These are phyloP conservation scores for Berberis thunbergii DNA, from an alignment of 164 flowering plant species.

Conservation along the genomic window DNA sequence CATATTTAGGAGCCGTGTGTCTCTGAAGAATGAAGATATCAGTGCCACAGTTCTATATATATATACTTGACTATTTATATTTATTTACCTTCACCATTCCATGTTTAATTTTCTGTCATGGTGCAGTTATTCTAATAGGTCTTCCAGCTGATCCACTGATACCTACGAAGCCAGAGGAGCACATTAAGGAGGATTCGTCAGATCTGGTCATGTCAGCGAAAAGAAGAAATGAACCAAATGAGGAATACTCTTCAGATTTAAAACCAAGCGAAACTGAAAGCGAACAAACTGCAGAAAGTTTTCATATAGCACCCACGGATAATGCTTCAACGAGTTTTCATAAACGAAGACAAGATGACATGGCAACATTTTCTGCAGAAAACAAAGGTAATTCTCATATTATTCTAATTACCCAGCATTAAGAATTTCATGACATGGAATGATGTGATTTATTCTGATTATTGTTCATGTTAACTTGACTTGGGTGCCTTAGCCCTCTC, in stretches of 20 bases:
- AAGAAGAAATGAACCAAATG: constrained; percentile 10
- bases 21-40: too few species aligned
- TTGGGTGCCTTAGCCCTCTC: too few species aligned
- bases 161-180: constrained; percentile 10
- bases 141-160: constrained; percentile 11
- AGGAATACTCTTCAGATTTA: background rate
- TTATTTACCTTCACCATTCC: too few species aligned
- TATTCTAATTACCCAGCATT: background rate
- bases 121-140: constrained; percentile 14
- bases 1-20: too few species aligned
- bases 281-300: too few species aligned
- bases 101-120: constrained; percentile 7
- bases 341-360: constrained; percentile 8
- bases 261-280: too few species aligned
- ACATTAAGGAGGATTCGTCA: constrained; percentile 11
- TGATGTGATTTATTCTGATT: too few species aligned
- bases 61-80: too few species aligned
- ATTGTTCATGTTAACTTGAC: too few species aligned
- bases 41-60: too few species aligned
- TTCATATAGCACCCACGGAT: too few species aligned
- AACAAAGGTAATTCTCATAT: constrained; percentile 19
- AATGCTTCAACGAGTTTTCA: constrained; percentile 3
- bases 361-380: constrained; percentile 6
- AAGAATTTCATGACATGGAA: too few species aligned
- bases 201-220: constrained; percentile 7